Percentiles rank a stretch among this genome's conserved stretches.
Evolutionary conservation across 2,329 filamentous ascomycete species (phyloP).

Genomic region (Phialemonium atrogriseum): DNA sequence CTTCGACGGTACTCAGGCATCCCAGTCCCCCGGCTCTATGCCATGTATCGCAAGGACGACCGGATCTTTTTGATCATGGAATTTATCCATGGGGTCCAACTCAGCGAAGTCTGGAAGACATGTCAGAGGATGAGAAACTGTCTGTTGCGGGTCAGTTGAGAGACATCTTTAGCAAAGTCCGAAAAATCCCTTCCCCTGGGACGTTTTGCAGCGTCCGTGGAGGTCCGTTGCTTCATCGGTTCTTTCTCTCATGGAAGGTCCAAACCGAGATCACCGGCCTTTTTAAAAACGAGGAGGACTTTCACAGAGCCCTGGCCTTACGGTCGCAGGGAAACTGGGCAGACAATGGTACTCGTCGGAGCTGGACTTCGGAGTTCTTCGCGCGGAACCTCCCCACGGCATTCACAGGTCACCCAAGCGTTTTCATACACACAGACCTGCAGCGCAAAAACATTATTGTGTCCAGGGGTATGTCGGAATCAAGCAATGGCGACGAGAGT

Average conservation of each 20-base stretch:
- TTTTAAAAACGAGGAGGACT: no score
- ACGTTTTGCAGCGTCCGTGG: slow-evolving; percentile 3
- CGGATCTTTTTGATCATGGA: slow-evolving; percentile 7
- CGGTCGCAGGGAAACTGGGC: no score
- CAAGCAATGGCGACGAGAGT: background rate
- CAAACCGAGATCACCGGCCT: no score
- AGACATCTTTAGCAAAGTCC: slow-evolving; percentile 3
- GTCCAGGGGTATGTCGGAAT: background rate
- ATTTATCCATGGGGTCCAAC: slow-evolving; percentile 4
- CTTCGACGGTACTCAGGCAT: slow-evolving; percentile 4
- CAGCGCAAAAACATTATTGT: slow-evolving; percentile 8
- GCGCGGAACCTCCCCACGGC: no score
- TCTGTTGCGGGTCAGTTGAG: slow-evolving; percentile 5
- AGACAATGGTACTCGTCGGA: no score
- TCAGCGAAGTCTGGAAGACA: slow-evolving; percentile 4
- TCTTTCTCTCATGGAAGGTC: no score
- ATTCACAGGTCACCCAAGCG: no score
- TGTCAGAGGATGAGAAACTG: slow-evolving; percentile 4
- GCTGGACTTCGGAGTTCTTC: no score
- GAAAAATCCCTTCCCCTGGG: slow-evolving; percentile 4
- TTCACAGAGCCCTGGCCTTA: no score
- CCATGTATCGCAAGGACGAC: slow-evolving; percentile 7
- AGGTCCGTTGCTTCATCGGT: no score
- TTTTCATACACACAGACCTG: slow-evolving; percentile 7
- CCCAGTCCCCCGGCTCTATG: slow-evolving; percentile 5